phyloP scores from a whole-genome alignment of 192 early-diverging fungal genomes.

The Cladochytrium replicatum region DNA sequence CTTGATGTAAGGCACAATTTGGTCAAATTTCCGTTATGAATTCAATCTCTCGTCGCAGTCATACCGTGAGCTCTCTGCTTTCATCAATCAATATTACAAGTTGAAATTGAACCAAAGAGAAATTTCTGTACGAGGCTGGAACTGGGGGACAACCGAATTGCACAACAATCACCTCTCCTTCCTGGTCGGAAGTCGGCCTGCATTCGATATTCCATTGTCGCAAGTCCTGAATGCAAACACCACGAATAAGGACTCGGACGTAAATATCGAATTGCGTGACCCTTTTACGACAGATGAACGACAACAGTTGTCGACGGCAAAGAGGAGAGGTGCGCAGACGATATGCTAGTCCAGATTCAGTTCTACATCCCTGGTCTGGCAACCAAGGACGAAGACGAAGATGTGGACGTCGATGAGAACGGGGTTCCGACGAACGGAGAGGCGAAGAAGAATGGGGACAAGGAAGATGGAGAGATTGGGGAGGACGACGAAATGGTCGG shows the following conservation, averaged over 20 bases:
- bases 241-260: constrained; percentile 83
- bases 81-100: constrained; percentile 60
- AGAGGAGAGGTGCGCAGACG: constrained; percentile 46
- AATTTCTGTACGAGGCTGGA: constrained; percentile 84
- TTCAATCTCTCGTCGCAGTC: constrained; percentile 37
- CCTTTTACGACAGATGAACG: constrained; percentile 39
- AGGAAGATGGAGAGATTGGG: constrained; percentile 32
- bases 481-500: constrained; percentile 40
- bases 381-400: constrained; percentile 42
- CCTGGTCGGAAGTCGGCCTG: constrained; percentile 67
- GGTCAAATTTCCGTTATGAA: neutral
- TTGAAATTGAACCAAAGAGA: constrained; percentile 72
- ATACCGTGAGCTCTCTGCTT: constrained; percentile 68
- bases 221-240: constrained; percentile 85
- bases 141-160: constrained; percentile 74
- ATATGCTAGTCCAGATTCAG: constrained; percentile 81
- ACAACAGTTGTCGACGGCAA: constrained; percentile 36
- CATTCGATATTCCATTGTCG: constrained; percentile 85
- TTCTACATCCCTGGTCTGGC: constrained; percentile 85
- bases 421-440: constrained; percentile 7
- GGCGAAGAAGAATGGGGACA: constrained; percentile 22
- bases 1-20: constrained; percentile 43
- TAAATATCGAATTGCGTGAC: constrained; percentile 77
- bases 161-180: constrained; percentile 64
- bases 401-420: constrained; percentile 22